Evolutionary conservation across 1,139 yeast genomes (phyloP).

Genomic region (Zhuliangozyma parablackwelliae): DNA sequence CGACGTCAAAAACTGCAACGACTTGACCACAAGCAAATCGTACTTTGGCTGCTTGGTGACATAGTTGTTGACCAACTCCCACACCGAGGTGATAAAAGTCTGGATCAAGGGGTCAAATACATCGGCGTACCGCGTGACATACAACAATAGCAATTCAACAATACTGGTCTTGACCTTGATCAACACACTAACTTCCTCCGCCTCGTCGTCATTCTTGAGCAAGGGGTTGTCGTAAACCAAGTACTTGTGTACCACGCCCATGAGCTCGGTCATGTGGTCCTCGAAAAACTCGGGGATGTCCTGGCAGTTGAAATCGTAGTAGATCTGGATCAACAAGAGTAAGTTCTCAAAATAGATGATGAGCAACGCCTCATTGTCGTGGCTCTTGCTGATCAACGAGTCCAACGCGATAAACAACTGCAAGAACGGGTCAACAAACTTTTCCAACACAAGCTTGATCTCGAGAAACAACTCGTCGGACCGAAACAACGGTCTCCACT

Average conservation of each 20-base stretch:
- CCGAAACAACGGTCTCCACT: slow-evolving; percentile 94
- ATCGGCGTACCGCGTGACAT: slow-evolving; percentile 88
- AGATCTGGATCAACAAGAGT: slow-evolving; percentile 69
- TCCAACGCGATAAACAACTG: slow-evolving; percentile 65
- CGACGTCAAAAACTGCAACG: slow-evolving; percentile 77
- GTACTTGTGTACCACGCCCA: slow-evolving; percentile 80
- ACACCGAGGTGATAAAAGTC: slow-evolving; percentile 74
- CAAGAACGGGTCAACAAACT: slow-evolving; percentile 80
- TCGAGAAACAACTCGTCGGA: slow-evolving; percentile 87
- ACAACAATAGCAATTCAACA: slow-evolving; percentile 79
- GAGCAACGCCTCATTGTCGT: slow-evolving; percentile 39
- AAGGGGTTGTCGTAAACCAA: slow-evolving; percentile 52
- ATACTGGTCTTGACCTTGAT: slow-evolving; percentile 79
- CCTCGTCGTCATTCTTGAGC: slow-evolving; percentile 54
- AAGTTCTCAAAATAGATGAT: slow-evolving; percentile 65
- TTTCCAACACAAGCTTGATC: slow-evolving; percentile 79
- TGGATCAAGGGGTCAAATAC: slow-evolving; percentile 76
- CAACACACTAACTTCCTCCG: slow-evolving; percentile 67
- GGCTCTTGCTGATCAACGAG: slow-evolving; percentile 44
- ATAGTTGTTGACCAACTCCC: slow-evolving; percentile 65
- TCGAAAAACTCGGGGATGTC: slow-evolving; percentile 98
- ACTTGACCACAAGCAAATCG: slow-evolving; percentile 79
- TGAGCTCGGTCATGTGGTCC: slow-evolving; percentile 74
- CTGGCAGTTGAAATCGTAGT: slow-evolving; percentile 92
- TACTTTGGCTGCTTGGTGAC: slow-evolving; percentile 70